These are phyloP conservation scores for Lactarius sp. DNA, from an alignment of 768 basidiomycete genomes.

Conservation along the genomic window DNA sequence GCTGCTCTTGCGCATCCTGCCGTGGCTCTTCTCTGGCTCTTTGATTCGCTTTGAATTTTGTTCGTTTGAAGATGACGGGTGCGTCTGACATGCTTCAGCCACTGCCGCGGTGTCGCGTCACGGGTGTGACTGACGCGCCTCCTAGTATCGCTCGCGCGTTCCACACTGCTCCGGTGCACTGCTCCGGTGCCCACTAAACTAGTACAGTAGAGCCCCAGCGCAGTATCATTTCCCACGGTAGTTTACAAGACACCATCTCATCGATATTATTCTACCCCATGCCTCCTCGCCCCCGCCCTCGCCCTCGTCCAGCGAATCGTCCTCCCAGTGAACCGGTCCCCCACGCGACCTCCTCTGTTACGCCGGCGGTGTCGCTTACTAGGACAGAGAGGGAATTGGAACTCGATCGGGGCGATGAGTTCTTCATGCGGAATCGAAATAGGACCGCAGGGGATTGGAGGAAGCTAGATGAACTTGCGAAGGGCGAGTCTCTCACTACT, in stretches of 20 bases:
- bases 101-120: background rate
- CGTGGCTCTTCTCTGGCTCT: constrained; percentile 37
- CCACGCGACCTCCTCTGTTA: constrained; percentile 14
- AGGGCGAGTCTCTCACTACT: constrained; percentile 40
- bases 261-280: background rate
- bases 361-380: constrained; percentile 6
- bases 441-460: constrained; percentile 55
- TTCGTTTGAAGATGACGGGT: constrained; percentile 42
- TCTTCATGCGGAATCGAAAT: constrained; percentile 64
- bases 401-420: constrained; percentile 56
- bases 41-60: constrained; percentile 37
- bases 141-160: too few relatives aligned
- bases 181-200: too few relatives aligned
- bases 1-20: constrained; percentile 17
- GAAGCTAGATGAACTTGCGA: constrained; percentile 50
- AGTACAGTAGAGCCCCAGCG: too few relatives aligned
- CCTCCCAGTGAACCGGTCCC: constrained; percentile 8
- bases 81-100: constrained; percentile 29
- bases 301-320: constrained; percentile 25
- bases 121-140: background rate
- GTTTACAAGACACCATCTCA: constrained; percentile 10
- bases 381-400: constrained; percentile 27
- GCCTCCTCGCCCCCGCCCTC: constrained; percentile 27
- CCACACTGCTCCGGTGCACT: too few relatives aligned
- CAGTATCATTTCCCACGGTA: constrained; percentile 14